Conservation (phyloP, 2,329 filamentous ascomycete genomes). For the Penicillium sp. region DNA sequence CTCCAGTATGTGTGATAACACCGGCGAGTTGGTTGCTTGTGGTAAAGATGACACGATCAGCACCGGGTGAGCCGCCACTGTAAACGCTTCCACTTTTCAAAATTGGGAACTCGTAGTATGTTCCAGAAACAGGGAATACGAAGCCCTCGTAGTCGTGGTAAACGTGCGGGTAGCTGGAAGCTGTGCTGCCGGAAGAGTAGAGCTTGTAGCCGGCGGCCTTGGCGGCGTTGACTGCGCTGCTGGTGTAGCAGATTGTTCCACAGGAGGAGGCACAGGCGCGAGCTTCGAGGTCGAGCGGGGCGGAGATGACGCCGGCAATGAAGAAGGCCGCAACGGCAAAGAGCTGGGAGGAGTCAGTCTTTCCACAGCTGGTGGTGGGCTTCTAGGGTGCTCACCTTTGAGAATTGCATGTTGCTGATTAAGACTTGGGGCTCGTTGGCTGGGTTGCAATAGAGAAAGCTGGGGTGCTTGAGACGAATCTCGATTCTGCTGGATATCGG, state of each 20-base stretch:
- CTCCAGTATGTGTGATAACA: conserved; percentile 70
- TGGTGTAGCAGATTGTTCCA: conserved; percentile 56
- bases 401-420: conserved; percentile 25
- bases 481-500: not conserved
- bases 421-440: not conserved
- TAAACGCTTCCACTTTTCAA: conserved; percentile 52
- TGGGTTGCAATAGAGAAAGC: not conserved
- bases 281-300: conserved; percentile 34
- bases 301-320: conserved; percentile 25
- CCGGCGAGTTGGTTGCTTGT: conserved; percentile 58
- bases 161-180: conserved; percentile 56
- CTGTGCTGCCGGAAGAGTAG: conserved; percentile 42
- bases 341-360: conserved; percentile 7
- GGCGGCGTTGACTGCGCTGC: conserved; percentile 52
- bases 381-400: conserved; percentile 18
- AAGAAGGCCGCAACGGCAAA: conserved; percentile 23
- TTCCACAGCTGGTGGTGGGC: not conserved
- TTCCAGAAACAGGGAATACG: conserved; percentile 56
- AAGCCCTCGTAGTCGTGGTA: conserved; percentile 67
- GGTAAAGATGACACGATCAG: conserved; percentile 69
- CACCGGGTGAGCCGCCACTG: conserved; percentile 62
- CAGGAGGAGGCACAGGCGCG: conserved; percentile 55
- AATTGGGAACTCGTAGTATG: conserved; percentile 67
- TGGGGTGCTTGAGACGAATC: not conserved
- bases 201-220: conserved; percentile 54